Percentiles rank a stretch among this genome's conserved stretches.
Conservation (phyloP, 2,329 filamentous ascomycete species). For the Cladosporium sp. region DNA sequence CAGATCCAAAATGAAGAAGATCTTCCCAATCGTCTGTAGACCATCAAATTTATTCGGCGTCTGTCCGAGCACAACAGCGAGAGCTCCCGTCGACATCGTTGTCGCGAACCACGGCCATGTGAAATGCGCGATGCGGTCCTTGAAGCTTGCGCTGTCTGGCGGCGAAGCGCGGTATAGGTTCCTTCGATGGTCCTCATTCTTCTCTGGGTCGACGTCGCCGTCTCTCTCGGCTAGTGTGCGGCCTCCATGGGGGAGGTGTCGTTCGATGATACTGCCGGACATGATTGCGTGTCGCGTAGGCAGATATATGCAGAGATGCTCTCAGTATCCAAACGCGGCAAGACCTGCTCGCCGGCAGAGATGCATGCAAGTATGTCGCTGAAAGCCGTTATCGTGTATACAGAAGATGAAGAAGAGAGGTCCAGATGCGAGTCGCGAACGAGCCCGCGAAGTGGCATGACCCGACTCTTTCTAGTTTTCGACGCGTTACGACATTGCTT, state of each 20-base stretch:
- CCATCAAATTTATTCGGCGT: constrained; percentile 51
- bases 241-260: neutral
- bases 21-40: constrained; percentile 53
- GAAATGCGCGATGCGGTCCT: constrained; percentile 30
- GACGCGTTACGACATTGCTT: neutral
- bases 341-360: constrained; percentile 11
- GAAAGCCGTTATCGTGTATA: neutral
- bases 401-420: neutral
- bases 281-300: neutral
- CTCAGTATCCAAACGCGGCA: neutral
- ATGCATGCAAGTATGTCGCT: neutral
- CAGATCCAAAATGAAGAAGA: constrained; percentile 55
- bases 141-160: constrained; percentile 28
- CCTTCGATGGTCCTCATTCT: constrained; percentile 3
- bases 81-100: constrained; percentile 52
- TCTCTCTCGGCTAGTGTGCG: neutral
- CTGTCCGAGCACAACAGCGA: constrained; percentile 47
- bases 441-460: neutral
- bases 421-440: neutral
- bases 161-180: constrained; percentile 13
- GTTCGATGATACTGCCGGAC: neutral
- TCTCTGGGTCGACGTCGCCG: constrained; percentile 9
- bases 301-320: neutral
- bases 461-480: neutral
- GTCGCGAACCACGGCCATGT: constrained; percentile 41